phyloP scores from a whole-genome alignment of 1,284 basidiomycete species.

The Malassezia obtusa region DNA sequence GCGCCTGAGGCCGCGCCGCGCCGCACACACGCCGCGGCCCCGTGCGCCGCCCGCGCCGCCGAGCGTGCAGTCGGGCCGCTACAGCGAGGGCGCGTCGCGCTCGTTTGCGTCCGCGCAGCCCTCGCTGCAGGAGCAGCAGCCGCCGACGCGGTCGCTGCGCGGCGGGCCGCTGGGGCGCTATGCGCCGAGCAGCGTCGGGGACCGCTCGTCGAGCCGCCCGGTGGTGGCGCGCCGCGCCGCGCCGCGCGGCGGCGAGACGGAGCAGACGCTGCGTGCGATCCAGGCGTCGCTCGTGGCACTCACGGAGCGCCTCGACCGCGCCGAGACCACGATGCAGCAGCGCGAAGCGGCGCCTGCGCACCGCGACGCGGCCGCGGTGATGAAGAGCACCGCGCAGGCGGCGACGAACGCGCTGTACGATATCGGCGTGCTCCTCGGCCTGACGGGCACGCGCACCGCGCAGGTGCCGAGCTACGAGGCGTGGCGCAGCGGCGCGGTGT shows the following conservation, averaged over 20 bases:
- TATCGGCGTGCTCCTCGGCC: slow-evolving; percentile 21
- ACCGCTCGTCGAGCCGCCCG: slow-evolving; percentile 2
- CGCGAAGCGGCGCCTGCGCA: not conserved
- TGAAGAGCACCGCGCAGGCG: not conserved
- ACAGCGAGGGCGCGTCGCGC: slow-evolving; percentile 8
- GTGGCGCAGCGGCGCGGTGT: slow-evolving; percentile 4
- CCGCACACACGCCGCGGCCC: no score
- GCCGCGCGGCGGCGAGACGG: slow-evolving; percentile 24
- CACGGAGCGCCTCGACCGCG: slow-evolving; percentile 62
- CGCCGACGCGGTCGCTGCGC: not conserved
- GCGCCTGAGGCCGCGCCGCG: no score
- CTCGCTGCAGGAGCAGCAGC: not conserved
- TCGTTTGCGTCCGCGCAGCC: slow-evolving; percentile 13
- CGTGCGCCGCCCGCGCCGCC: not conserved
- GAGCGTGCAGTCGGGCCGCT: not conserved
- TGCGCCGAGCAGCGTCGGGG: slow-evolving; percentile 7
- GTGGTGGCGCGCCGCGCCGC: not conserved
- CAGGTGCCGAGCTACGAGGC: slow-evolving; percentile 16
- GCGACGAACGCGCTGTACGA: slow-evolving; percentile 22
- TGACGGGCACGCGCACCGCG: slow-evolving; percentile 10
- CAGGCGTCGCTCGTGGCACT: slow-evolving; percentile 81
- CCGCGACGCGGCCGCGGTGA: not conserved
- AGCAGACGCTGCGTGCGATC: slow-evolving; percentile 59
- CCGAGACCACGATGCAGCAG: slow-evolving; percentile 19
- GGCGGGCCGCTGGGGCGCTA: slow-evolving; percentile 16